These are phyloP conservation scores for Lecanosticta acicola DNA, from an alignment of 2,329 filamentous ascomycete genomes.

Conservation along the genomic window DNA sequence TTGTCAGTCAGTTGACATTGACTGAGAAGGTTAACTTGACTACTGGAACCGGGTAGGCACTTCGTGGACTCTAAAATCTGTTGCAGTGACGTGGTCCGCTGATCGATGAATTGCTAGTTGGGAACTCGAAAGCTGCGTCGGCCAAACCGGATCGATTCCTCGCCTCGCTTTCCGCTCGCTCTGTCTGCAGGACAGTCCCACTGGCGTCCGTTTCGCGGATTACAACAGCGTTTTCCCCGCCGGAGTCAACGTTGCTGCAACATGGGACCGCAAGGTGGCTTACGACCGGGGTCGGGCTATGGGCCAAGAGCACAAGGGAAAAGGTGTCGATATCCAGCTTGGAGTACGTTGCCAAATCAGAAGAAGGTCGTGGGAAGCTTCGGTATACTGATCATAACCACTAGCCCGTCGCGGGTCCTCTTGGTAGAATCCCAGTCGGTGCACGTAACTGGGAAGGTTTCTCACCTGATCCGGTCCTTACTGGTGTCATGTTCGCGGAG, in stretches of 20 bases:
- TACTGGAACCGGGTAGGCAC: constrained; percentile 43
- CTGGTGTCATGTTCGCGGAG: constrained; percentile 30
- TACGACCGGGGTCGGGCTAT: constrained; percentile 31
- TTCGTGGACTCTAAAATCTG: no score
- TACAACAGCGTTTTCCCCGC: constrained; percentile 39
- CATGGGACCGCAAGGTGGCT: constrained; percentile 39
- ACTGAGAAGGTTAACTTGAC: constrained; percentile 34
- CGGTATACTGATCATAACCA: neutral
- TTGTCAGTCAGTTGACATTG: constrained; percentile 31
- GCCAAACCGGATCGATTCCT: constrained; percentile 33
- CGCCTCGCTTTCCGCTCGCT: constrained; percentile 37
- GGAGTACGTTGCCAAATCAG: no score
- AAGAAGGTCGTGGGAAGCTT: no score
- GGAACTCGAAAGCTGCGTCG: constrained; percentile 32
- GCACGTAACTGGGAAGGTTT: constrained; percentile 52
- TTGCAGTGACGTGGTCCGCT: no score
- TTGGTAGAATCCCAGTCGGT: constrained; percentile 25
- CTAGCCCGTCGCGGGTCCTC: constrained; percentile 57
- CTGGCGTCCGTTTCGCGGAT: constrained; percentile 39
- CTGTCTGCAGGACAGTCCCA: constrained; percentile 40
- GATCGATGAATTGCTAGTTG: neutral
- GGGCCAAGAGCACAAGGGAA: constrained; percentile 29
- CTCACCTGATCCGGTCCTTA: constrained; percentile 54
- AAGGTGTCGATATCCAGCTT: constrained; percentile 59
- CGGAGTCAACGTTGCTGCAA: constrained; percentile 39